Base-by-base conservation (phyloP, 306 rosid species). In the Canavalia ensiformis region DNA sequence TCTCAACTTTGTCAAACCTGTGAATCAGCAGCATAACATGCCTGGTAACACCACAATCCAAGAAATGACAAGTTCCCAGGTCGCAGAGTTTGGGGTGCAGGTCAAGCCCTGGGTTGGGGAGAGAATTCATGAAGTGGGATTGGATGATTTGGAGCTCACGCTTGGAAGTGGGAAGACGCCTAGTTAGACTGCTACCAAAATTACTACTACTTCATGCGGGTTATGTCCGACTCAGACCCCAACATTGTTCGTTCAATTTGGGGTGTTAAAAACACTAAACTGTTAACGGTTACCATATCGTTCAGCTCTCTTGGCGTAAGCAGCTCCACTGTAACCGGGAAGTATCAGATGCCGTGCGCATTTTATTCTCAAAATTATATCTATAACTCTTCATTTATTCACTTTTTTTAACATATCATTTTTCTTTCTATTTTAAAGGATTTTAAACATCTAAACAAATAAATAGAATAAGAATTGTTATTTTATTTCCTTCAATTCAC, bases 21-120 rank as follows among this genome's bases (percentile, higher is more conserved):
- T 57, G 2, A 46, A 55, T 46, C 76, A 33, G 52, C 93, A 81
- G 80, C 88, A 73, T 7, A 74, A 41, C 55, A 34, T 81, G 35
- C 88, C 85, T 4, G 74, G 41, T 2, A 4, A 56, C 59, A 84
- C 69, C 60, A 78, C 83, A 56, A 76, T 81, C 67, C 83, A 77
- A 4, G 91, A 88, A 46, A 90, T 83, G 76, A 90, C 86, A 72
- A 92, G 83, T 34, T 39, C 89, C 0, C 94, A 92, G 72, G 84
- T 18, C 25, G 25, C 85, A 5, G 88, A 88, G 63, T 90, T 89
- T 76, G 90, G 88, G 41, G 87, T 72, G 46, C 93, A 87, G 85
- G 97, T 92, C 62, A 89, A 90, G 89, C 97, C 99, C 8, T 95
- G 99, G 99, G 92, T 92, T 73, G 99, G 99, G 74, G 97, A 93